Conservation (phyloP, 2,329 filamentous ascomycete genomes). For the Pestalotiopsis sp. region DNA sequence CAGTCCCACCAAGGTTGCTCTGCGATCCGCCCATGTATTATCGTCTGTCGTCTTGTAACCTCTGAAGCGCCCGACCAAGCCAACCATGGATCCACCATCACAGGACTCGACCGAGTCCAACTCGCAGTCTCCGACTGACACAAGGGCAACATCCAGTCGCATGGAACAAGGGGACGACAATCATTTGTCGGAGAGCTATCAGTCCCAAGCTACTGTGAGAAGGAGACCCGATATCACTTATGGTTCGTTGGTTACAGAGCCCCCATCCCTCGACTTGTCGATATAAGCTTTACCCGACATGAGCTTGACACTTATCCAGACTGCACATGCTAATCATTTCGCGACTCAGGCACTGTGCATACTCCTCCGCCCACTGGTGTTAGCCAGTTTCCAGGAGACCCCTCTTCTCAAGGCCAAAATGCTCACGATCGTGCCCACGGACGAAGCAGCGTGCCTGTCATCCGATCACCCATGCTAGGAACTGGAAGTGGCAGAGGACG, state of each 20-base stretch:
- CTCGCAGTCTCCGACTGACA: slow-evolving; percentile 49
- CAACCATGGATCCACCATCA: slow-evolving; percentile 46
- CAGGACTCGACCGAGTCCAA: slow-evolving; percentile 38
- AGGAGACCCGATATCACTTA: slow-evolving; percentile 56
- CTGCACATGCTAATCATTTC: neutral
- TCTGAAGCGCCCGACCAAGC: neutral
- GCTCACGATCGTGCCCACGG: slow-evolving; percentile 39
- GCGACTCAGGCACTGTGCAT: slow-evolving; percentile 25
- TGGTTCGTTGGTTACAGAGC: slow-evolving; percentile 43
- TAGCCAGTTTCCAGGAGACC: slow-evolving; percentile 33
- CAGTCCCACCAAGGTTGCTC: neutral
- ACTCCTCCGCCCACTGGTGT: slow-evolving; percentile 28
- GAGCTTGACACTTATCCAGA: neutral
- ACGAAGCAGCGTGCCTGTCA: slow-evolving; percentile 32
- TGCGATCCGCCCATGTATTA: neutral
- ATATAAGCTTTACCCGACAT: neutral
- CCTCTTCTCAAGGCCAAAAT: slow-evolving; percentile 21
- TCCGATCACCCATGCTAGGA: slow-evolving; percentile 46
- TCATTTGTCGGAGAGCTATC: slow-evolving; percentile 52
- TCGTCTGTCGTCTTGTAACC: neutral
- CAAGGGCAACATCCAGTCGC: slow-evolving; percentile 39
- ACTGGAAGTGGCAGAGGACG: slow-evolving; percentile 51
- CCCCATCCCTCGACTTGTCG: neutral
- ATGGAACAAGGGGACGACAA: slow-evolving; percentile 41
- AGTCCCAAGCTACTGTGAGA: slow-evolving; percentile 61